These are phyloP conservation scores for Wickerhamomyces sp. DNA, from an alignment of 1,139 yeast genomes.

Conservation along the genomic window DNA sequence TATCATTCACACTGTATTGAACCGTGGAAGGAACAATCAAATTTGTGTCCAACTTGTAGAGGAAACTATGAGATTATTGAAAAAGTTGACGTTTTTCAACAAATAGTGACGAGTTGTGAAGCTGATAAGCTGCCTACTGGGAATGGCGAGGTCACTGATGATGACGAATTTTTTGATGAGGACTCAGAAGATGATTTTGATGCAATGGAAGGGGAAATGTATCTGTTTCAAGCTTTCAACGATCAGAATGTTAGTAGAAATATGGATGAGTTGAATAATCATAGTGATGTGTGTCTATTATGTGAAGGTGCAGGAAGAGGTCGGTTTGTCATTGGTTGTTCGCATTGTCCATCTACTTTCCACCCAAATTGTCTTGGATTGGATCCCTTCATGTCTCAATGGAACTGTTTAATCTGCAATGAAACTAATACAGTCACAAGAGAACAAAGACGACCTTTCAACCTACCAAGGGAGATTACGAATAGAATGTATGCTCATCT, in stretches of 20 bases:
- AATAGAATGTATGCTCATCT: no score
- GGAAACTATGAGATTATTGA: slow-evolving; percentile 17
- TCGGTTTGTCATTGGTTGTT: slow-evolving; percentile 15
- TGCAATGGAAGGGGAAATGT: no score
- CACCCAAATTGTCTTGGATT: slow-evolving; percentile 23
- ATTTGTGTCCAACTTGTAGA: slow-evolving; percentile 52
- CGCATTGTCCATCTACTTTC: slow-evolving; percentile 23
- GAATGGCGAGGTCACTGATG: no score
- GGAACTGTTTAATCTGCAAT: slow-evolving; percentile 26
- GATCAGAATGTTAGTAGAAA: slow-evolving; percentile 11
- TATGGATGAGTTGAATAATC: slow-evolving; percentile 16
- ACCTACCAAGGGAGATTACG: no score
- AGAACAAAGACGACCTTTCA: no score
- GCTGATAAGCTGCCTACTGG: no score
- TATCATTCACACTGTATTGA: slow-evolving; percentile 44
- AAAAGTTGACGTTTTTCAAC: slow-evolving; percentile 7
- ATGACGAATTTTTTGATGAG: slow-evolving; percentile 12
- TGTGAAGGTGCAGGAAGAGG: slow-evolving; percentile 20
- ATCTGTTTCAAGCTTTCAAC: slow-evolving; percentile 7
- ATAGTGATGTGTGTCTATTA: slow-evolving; percentile 19
- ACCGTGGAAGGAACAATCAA: slow-evolving; percentile 45
- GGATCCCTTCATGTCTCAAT: slow-evolving; percentile 7
- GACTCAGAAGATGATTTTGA: no score
- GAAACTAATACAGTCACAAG: no score
- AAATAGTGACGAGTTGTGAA: no score